phyloP scores from a whole-genome alignment of 2,329 filamentous ascomycete species.

The Aspergillus fischeri region DNA sequence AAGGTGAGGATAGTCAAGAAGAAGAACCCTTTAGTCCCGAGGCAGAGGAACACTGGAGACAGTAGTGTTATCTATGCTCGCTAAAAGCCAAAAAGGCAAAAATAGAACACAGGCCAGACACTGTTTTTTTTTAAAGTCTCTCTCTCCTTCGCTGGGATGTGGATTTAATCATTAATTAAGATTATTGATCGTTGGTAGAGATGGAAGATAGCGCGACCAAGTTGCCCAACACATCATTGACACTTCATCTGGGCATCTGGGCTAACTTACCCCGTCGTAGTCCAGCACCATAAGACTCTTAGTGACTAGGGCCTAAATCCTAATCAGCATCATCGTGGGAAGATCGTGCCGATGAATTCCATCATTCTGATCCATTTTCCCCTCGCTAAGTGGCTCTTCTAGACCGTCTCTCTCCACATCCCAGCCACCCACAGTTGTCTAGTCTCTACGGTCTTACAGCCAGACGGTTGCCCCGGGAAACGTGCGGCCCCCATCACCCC shows the following conservation, averaged over 20 bases:
- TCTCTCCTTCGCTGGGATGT: neutral
- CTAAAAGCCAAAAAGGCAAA: slow-evolving; percentile 1
- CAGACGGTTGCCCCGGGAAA: slow-evolving; percentile 18
- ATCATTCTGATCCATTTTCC: slow-evolving; percentile 5
- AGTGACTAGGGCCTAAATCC: neutral
- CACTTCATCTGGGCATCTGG: neutral
- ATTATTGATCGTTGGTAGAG: neutral
- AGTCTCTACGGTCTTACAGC: slow-evolving; percentile 19
- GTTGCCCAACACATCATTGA: neutral
- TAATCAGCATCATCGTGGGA: slow-evolving; percentile 5
- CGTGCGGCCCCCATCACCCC: slow-evolving; percentile 1
- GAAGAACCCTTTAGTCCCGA: neutral
- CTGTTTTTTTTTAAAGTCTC: neutral
- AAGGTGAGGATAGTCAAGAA: neutral
- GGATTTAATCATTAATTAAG: slow-evolving; percentile 1
- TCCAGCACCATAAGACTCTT: neutral
- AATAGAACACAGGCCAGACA: slow-evolving; percentile 6
- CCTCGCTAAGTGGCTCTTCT: slow-evolving; percentile 3
- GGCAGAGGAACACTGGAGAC: neutral
- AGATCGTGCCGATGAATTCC: slow-evolving; percentile 13
- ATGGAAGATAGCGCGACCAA: neutral
- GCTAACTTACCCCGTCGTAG: neutral
- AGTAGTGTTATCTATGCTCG: slow-evolving; percentile 3
- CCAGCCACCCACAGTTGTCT: slow-evolving; percentile 14
- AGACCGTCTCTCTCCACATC: slow-evolving; percentile 14